Conservation (phyloP, 768 basidiomycete species). For the Auricularia sp. region DNA sequence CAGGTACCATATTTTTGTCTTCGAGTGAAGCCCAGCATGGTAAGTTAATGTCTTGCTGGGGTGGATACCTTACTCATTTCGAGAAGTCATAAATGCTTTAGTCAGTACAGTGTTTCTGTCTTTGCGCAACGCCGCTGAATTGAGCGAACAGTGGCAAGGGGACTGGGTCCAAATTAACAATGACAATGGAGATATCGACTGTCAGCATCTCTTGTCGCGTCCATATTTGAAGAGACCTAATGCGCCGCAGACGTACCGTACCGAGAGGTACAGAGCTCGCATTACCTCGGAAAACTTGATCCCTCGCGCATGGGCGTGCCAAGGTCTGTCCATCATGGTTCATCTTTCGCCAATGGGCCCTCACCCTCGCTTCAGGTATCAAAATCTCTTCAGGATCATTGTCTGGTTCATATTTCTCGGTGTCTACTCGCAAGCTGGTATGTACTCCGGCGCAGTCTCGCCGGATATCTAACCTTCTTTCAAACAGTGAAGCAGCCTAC, state of each 20-base stretch:
- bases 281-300: constrained; percentile 65
- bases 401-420: constrained; percentile 73
- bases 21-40: constrained; percentile 71
- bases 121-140: too few relatives aligned
- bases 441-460: too few relatives aligned
- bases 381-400: constrained; percentile 66
- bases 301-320: constrained; percentile 75
- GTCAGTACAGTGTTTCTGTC: neutral
- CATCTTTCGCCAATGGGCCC: neutral
- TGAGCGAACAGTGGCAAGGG: constrained; percentile 49
- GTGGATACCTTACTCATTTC: too few relatives aligned
- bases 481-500: constrained; percentile 62
- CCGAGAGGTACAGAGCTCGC: constrained; percentile 38
- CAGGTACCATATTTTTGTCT: constrained; percentile 72
- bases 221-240: constrained; percentile 5
- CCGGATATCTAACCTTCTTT: too few relatives aligned
- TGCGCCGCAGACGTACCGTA: constrained; percentile 54
- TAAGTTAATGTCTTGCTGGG: too few relatives aligned
- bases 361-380: constrained; percentile 44
- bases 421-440: constrained; percentile 78
- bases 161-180: constrained; percentile 72
- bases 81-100: constrained; percentile 62
- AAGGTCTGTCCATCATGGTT: constrained; percentile 28
- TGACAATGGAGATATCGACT: constrained; percentile 68
- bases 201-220: constrained; percentile 27